Evolutionary conservation across 129 eudicot species (phyloP), one percentile per base, ranked within the genome.

Genomic region (Dittrichia graveolens): DNA sequence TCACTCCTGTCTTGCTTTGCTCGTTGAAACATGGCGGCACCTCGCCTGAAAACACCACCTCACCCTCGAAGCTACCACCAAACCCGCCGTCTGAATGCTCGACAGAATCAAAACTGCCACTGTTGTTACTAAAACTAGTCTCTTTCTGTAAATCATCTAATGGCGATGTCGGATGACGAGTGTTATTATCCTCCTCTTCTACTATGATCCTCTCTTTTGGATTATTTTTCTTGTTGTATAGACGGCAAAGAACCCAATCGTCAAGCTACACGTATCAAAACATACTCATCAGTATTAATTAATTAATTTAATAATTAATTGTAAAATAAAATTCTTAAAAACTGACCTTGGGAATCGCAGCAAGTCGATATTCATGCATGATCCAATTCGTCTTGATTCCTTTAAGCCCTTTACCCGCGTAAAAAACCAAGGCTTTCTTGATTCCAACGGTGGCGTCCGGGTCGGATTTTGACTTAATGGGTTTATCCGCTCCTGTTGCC

Each of bases 401-500:
- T 44, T 46, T 64, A 11, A 46, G 7, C 9, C 81, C 81, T 71
- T 71, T 76, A 47, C 85, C 85, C 0, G 77, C 62, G 63, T 76
- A 76, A 71, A 75, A 81, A 5, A 81, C 85, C 35, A 81, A 76
- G 0, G 85, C 76, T 38, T 75, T 81, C 64, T 81, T 76, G 1
- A 70, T 71, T 55, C 81, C 85, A 18, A 81, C 62, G 3, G 38
- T 76, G 1, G 9, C 12, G 3, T 62, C 54, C 45, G 38, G 44
- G 61, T 71, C 67, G 9, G 74, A 42, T 37, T 75, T 70, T 2
- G 54, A 38, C 34, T 43, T 44, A 4, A 81, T 71, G 7, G 76
- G 73, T 12, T 75, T 80, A 54, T 80, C 84, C 2, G 81, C 84
- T 35, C 84, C 84, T 4, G 84, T 81, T 3, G 84, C 84, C 7